Base-by-base conservation (phyloP, 257 asterid genomes). In the Primulina huaijiensis region DNA sequence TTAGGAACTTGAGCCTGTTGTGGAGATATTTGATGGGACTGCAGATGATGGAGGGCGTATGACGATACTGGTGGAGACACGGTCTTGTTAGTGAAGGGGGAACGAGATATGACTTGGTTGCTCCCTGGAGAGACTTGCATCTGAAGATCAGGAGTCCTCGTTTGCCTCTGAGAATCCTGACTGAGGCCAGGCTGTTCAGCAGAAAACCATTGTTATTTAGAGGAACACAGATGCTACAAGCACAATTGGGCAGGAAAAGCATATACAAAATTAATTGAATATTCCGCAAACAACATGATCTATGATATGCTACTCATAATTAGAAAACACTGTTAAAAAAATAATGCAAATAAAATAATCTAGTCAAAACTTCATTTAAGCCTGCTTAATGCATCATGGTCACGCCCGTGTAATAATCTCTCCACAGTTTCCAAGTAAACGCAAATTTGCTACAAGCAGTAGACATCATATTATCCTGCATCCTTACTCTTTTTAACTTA, bases 121-220 rank as follows among this genome's bases (percentile, higher is more conserved):
- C 65, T 82, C 20, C 83, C 80, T 20, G 89, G 82, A 50, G 57
- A 50, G 21, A 50, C 57, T 50, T 50, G 83, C 83, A 79, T 84
- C 78, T 86, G 96, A 75, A 77, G 83, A 71, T 93, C 95, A 35
- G 96, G 74, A 58, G 67, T 83, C 79, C 79, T 63, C 80, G 80
- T 79, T 74, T 88, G 94, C 83, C 94, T 84, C 73, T 77, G 92
- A 43, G 89, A 71, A 65, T 92, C 97, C 73, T 78, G 92, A 77
- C 76, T 87, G 76, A 78, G 75, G 60, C 85, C 81, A 71, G 92
- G 90, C 57, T 50, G 57, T 50, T 3, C 21, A 50, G 57, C 57
- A 50, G 57, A 50, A 50, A 50, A 50, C 20, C 21, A 17, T 1
- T 16, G 20, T 50, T 16, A 50, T 50, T 4, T 50, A 50, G 8